Conservation (phyloP, 106 monocot species). For the Allium fistulosum region DNA sequence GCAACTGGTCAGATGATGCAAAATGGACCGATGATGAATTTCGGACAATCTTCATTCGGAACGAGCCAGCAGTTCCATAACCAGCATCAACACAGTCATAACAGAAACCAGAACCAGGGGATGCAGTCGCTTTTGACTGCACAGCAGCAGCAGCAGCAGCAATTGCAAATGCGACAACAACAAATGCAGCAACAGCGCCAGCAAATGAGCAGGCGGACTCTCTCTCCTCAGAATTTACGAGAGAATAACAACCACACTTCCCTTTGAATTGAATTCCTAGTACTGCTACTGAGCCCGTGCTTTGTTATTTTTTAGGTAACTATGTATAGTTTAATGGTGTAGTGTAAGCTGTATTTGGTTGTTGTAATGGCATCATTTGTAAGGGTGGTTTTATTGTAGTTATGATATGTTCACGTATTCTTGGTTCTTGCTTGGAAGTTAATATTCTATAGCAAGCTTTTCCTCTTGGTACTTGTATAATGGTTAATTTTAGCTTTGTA, state of each 20-base stretch:
- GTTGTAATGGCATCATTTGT: no score
- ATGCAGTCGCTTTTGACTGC: constrained; percentile 62
- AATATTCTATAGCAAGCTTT: no score
- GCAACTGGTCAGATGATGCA: constrained; percentile 45
- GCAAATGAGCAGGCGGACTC: constrained; percentile 10
- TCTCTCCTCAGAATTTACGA: constrained; percentile 14
- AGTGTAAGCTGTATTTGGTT: no score
- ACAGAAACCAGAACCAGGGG: constrained; percentile 18
- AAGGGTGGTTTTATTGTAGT: no score
- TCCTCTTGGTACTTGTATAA: no score
- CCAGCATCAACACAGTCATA: constrained; percentile 20
- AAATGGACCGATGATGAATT: constrained; percentile 32
- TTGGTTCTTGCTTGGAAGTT: no score
- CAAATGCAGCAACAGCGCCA: constrained; percentile 23
- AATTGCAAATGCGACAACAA: constrained; percentile 58
- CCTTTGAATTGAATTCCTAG: no score
- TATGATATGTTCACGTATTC: no score
- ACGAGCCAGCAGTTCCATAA: constrained; percentile 21
- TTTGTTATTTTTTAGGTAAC: no score
- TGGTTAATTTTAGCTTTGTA: no score
- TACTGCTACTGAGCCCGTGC: no score
- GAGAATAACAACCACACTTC: not conserved
- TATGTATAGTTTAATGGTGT: no score
- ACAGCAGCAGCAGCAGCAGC: constrained; percentile 67
- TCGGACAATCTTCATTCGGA: constrained; percentile 23